Conservation (phyloP, 1,139 yeast species). For the Kodamaea anthophila region DNA sequence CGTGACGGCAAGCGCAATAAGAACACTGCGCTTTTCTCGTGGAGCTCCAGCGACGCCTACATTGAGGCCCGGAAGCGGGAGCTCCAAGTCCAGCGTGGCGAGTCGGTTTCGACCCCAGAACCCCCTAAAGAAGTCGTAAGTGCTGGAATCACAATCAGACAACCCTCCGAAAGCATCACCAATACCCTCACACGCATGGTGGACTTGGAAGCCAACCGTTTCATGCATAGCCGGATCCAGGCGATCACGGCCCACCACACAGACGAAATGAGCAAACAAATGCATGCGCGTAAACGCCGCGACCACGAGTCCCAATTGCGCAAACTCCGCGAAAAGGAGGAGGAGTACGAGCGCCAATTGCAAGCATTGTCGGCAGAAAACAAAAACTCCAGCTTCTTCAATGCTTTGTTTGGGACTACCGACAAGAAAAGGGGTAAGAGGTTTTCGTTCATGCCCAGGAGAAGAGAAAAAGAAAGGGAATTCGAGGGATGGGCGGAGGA, state of each 20-base stretch:
- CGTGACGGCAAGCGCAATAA: slow-evolving; percentile 10
- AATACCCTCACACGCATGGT: slow-evolving; percentile 24
- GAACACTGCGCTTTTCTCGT: slow-evolving; percentile 31
- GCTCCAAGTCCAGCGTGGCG: slow-evolving; percentile 13
- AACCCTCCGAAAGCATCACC: slow-evolving; percentile 17
- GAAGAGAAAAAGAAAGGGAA: no score
- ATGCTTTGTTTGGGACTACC: slow-evolving; percentile 22
- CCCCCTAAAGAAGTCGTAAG: slow-evolving; percentile 4
- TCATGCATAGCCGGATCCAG: slow-evolving; percentile 36
- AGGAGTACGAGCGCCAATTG: slow-evolving; percentile 32
- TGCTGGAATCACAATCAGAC: slow-evolving; percentile 7
- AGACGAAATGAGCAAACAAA: slow-evolving; percentile 32
- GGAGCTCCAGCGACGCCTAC: slow-evolving; percentile 42
- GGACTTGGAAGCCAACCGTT: slow-evolving; percentile 34
- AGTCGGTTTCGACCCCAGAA: slow-evolving; percentile 1
- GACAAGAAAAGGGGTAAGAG: background rate
- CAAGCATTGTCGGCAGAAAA: slow-evolving; percentile 21
- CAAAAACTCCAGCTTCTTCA: slow-evolving; percentile 20
- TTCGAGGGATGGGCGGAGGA: background rate
- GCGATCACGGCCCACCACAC: slow-evolving; percentile 35
- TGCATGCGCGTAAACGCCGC: slow-evolving; percentile 35
- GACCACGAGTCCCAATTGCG: slow-evolving; percentile 37
- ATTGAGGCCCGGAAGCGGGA: slow-evolving; percentile 29
- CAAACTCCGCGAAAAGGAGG: slow-evolving; percentile 34
- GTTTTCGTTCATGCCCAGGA: slow-evolving; percentile 3